Conservation (phyloP, 768 basidiomycete species). For the Postia placenta region DNA sequence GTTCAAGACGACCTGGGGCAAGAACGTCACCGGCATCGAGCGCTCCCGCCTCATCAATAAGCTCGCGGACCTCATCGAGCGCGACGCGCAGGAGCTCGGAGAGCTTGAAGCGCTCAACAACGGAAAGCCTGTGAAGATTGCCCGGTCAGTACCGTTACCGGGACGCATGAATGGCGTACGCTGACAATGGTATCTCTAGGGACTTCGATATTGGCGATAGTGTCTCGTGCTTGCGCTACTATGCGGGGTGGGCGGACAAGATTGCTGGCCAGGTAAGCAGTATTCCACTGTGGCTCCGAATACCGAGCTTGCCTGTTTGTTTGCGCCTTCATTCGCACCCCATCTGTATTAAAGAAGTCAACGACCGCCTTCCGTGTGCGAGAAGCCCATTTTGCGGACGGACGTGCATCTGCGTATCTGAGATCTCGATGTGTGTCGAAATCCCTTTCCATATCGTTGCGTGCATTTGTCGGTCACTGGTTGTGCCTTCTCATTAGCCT, state of each 20-base stretch:
- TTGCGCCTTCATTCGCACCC: too few species aligned
- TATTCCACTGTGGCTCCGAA: too few species aligned
- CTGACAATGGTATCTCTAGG: conserved; percentile 30
- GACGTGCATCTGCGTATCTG: too few species aligned
- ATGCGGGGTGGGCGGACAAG: conserved; percentile 96
- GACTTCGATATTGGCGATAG: conserved; percentile 79
- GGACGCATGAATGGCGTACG: neutral
- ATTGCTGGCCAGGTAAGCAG: conserved; percentile 49
- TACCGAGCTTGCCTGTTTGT: too few species aligned
- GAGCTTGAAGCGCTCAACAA: conserved; percentile 86
- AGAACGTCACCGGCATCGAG: conserved; percentile 79
- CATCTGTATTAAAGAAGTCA: too few species aligned
- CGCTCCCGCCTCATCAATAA: conserved; percentile 77
- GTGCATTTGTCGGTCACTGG: too few species aligned
- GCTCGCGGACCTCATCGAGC: conserved; percentile 86
- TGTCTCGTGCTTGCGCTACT: conserved; percentile 78
- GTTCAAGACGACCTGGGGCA: conserved; percentile 84
- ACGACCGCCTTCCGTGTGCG: too few species aligned
- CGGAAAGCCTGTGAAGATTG: conserved; percentile 77
- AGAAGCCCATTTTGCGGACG: too few species aligned
- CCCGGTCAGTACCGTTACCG: conserved; percentile 30
- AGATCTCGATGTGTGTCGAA: too few species aligned
- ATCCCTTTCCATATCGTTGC: too few species aligned
- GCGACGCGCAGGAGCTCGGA: conserved; percentile 74
- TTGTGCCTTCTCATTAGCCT: too few species aligned